These are phyloP conservation scores for Mesembryanthemum crystallinum DNA, from an alignment of 148 eudicot genomes.

Conservation along the genomic window DNA sequence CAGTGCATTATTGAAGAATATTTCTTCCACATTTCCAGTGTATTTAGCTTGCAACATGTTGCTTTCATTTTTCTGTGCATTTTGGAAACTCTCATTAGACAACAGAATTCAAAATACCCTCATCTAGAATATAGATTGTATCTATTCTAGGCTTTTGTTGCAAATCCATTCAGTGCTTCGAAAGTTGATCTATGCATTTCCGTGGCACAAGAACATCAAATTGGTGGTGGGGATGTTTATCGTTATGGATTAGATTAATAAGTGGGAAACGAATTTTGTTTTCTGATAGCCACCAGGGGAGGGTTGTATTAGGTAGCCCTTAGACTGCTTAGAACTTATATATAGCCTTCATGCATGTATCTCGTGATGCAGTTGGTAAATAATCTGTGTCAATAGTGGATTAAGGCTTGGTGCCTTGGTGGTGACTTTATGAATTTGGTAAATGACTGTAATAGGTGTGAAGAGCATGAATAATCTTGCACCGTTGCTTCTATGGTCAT, in stretches of 20 bases:
- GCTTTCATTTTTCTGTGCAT: no score
- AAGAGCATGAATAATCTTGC: neutral
- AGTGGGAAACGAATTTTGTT: neutral
- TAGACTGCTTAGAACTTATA: neutral
- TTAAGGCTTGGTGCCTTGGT: neutral
- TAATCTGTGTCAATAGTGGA: neutral
- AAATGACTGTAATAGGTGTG: neutral
- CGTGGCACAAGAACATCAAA: no score
- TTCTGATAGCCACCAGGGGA: neutral
- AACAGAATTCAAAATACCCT: neutral
- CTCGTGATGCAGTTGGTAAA: neutral
- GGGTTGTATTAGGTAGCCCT: neutral
- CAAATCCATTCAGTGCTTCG: neutral
- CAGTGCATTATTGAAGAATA: neutral
- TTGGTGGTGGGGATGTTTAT: no score
- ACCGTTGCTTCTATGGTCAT: neutral
- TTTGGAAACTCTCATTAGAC: neutral
- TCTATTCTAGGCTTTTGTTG: neutral
- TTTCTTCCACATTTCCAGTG: neutral
- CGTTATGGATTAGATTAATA: no score
- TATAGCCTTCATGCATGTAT: neutral
- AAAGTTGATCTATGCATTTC: slow-evolving; percentile 6
- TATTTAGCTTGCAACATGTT: no score
- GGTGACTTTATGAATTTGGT: neutral
- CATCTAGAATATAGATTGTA: neutral